Conservation (phyloP, 2,329 filamentous ascomycete species). For the Xylariaceae sp. region DNA sequence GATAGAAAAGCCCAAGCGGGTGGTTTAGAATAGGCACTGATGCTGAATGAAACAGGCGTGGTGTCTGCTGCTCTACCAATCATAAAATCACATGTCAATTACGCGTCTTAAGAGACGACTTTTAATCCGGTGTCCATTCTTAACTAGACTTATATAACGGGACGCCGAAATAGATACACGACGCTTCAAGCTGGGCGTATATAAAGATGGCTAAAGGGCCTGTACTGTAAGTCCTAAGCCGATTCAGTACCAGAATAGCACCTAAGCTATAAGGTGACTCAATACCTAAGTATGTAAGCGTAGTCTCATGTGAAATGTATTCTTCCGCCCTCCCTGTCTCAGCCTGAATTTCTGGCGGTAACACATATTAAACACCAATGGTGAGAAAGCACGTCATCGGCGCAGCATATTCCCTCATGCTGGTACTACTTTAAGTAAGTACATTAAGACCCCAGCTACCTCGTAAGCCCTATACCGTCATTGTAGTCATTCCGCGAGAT, state of each 20-base stretch:
- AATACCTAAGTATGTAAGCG: too few relatives aligned
- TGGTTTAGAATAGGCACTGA: conserved; percentile 10
- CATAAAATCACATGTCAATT: background rate
- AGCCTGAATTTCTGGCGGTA: background rate
- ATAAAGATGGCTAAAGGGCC: too few relatives aligned
- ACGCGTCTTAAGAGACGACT: too few relatives aligned
- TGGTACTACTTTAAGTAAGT: background rate
- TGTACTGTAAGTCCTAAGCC: too few relatives aligned
- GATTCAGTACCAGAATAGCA: too few relatives aligned
- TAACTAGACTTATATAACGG: too few relatives aligned
- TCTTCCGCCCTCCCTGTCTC: background rate
- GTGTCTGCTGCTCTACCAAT: background rate
- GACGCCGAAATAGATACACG: too few relatives aligned
- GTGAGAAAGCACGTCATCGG: conserved; percentile 20
- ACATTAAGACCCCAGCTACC: conserved; percentile 4
- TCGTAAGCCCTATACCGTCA: conserved; percentile 7
- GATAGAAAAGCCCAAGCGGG: conserved; percentile 16
- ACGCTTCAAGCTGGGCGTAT: too few relatives aligned
- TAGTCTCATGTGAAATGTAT: too few relatives aligned
- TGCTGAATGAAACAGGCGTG: background rate
- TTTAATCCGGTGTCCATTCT: too few relatives aligned
- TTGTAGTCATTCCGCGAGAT: background rate
- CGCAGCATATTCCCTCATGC: conserved; percentile 17
- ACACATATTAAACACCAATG: background rate
- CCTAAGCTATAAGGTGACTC: too few relatives aligned